Percentiles rank a stretch among this genome's conserved stretches.
Evolutionary conservation across 2,329 filamentous ascomycete genomes (phyloP).

Genomic region (Sclerotinia sclerotiorum): DNA sequence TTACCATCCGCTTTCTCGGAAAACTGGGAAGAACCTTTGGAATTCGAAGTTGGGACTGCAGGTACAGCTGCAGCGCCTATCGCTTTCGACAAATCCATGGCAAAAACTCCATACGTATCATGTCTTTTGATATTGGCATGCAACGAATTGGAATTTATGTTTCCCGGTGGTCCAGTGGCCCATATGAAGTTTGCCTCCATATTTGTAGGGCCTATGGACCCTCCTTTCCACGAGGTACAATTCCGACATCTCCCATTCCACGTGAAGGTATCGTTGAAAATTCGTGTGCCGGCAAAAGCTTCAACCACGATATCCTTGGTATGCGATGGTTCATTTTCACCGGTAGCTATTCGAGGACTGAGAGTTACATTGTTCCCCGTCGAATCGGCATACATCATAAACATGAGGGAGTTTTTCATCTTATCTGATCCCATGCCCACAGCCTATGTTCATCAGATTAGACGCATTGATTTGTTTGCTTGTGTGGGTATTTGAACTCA

Average conservation of each 20-base stretch:
- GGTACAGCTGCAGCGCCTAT: constrained; percentile 48
- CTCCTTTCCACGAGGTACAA: constrained; percentile 52
- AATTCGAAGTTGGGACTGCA: constrained; percentile 35
- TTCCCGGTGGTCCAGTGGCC: constrained; percentile 53
- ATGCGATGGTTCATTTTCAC: constrained; percentile 54
- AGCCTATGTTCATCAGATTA: constrained; percentile 37
- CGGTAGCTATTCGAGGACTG: constrained; percentile 53
- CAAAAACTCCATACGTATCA: constrained; percentile 54
- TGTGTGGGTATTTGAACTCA: constrained; percentile 25
- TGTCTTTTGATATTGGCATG: constrained; percentile 53
- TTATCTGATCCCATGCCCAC: constrained; percentile 54
- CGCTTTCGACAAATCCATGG: constrained; percentile 55
- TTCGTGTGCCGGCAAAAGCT: constrained; percentile 49
- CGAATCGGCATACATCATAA: constrained; percentile 54
- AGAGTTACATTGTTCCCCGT: constrained; percentile 53
- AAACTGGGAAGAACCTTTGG: constrained; percentile 45
- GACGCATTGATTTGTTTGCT: neutral
- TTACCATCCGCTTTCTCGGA: constrained; percentile 39
- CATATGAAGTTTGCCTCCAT: constrained; percentile 53
- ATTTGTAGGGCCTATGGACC: constrained; percentile 50
- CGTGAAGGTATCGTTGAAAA: constrained; percentile 46
- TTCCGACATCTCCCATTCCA: constrained; percentile 54
- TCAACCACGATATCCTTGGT: constrained; percentile 46
- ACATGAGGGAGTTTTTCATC: constrained; percentile 54
- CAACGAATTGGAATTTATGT: constrained; percentile 46